These are phyloP conservation scores for Parasitella parasitica DNA, from an alignment of 371 early-diverging fungal species.

Conservation along the genomic window DNA sequence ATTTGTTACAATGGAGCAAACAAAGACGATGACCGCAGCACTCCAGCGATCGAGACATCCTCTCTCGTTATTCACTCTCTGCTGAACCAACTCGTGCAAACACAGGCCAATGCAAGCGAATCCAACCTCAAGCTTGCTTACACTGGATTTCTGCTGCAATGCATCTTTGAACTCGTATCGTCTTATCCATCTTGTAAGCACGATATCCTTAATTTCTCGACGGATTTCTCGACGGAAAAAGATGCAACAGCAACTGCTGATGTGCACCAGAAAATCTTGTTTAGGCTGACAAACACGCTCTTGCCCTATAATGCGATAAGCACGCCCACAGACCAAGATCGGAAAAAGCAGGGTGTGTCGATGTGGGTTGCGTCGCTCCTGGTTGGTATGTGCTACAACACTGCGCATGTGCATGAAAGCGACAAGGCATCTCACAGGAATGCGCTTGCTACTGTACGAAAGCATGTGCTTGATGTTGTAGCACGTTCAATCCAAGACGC, in stretches of 20 bases:
- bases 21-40: background rate
- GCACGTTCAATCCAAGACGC: constrained; percentile 62
- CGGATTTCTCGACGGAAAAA: background rate
- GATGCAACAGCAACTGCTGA: background rate
- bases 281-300: constrained; percentile 57
- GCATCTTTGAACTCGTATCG: constrained; percentile 79
- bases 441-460: constrained; percentile 58
- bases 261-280: constrained; percentile 8
- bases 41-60: background rate
- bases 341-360: constrained; percentile 63
- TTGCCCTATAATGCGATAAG: constrained; percentile 59
- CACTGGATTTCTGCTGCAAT: constrained; percentile 83
- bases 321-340: constrained; percentile 45
- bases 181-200: constrained; percentile 81
- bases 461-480: constrained; percentile 64
- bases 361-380: constrained; percentile 63
- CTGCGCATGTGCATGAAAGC: constrained; percentile 40
- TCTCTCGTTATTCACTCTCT: constrained; percentile 14
- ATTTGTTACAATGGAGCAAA: background rate
- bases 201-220: constrained; percentile 53
- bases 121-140: constrained; percentile 38
- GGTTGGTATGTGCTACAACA: constrained; percentile 58
- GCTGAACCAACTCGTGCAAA: constrained; percentile 5
- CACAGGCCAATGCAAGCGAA: background rate
- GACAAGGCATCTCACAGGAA: background rate